Evolutionary conservation across 768 basidiomycete genomes (phyloP).

Genomic region (Tulasnella sp.): DNA sequence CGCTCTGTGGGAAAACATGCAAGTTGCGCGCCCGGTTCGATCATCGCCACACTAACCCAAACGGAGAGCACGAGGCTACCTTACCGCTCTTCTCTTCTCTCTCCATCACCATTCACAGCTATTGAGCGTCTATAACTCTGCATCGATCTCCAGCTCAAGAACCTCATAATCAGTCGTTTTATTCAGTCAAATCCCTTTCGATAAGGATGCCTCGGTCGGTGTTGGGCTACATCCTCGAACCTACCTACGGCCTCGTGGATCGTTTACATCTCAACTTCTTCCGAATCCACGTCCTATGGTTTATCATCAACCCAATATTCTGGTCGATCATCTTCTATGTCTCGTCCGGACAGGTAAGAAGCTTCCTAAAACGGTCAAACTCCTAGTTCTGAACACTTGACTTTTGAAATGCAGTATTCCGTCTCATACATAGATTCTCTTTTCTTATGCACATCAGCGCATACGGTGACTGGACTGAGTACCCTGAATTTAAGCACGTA

Average conservation of each 20-base stretch:
- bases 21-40: not conserved
- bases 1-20: no score
- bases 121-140: not conserved
- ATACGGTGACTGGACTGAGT: slow-evolving; percentile 62
- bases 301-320: slow-evolving; percentile 75
- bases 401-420: not conserved
- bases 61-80: not conserved
- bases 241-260: slow-evolving; percentile 19
- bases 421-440: slow-evolving; percentile 48
- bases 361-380: not conserved
- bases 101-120: not conserved
- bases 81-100: not conserved
- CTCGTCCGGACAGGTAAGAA: slow-evolving; percentile 60
- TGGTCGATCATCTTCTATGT: slow-evolving; percentile 85
- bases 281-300: slow-evolving; percentile 52
- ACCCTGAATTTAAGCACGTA: slow-evolving; percentile 39
- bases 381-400: not conserved
- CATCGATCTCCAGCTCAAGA: not conserved
- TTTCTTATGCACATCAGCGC: slow-evolving; percentile 75
- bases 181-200: not conserved
- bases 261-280: slow-evolving; percentile 51
- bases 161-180: not conserved
- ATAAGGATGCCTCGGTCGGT: not conserved
- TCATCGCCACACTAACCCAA: not conserved
- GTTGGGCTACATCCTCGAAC: not conserved